Evolutionary conservation across 306 rosid genomes (phyloP), one percentile per base, ranked within the genome.

Genomic region (Oxytropis ochrocephala): DNA sequence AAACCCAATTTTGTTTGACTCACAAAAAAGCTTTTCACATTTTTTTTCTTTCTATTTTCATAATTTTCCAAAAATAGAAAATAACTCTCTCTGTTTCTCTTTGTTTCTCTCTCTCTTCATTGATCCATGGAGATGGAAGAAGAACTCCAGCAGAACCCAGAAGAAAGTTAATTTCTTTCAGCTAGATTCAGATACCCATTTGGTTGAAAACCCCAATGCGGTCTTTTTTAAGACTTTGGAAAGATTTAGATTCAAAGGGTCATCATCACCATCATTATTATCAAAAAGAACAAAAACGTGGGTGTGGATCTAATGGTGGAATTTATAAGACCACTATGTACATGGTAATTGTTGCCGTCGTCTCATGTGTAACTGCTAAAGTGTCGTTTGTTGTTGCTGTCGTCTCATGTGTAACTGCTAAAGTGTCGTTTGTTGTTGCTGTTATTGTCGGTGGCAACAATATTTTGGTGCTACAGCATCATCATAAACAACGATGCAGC

Each of bases 401-500:
- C n/a, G n/a, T n/a, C n/a, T n/a, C n/a, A n/a, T n/a, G n/a, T n/a
- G n/a, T n/a, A n/a, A n/a, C n/a, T n/a, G n/a, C n/a, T n/a, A n/a
- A n/a, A n/a, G n/a, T n/a, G n/a, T n/a, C n/a, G n/a, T n/a, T n/a
- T n/a, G n/a, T n/a, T n/a, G n/a, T n/a, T n/a, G n/a, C 30, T 70
- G 83, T 75, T 69, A 67, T 59, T 78, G 81, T 71, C 39, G 74
- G 46, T 70, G 82, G 75, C 65, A 78, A 52, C 75, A 76, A 66
- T 77, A 54, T 64, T 86, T 82, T 57, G 78, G 75, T 61, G 72
- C 67, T 62, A 42, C 70, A 75, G 90, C 94, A 88, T 96, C n/a
- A n/a, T n/a, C 97, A 74, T 81, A 83, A 73, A 89, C 88, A 88
- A 95, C 89, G 97, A 95, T 95, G 99, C 99, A 95, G 97, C 97